Evolutionary conservation across 2,329 filamentous ascomycete species (phyloP).

Genomic region (Pleurostoma richardsiae): DNA sequence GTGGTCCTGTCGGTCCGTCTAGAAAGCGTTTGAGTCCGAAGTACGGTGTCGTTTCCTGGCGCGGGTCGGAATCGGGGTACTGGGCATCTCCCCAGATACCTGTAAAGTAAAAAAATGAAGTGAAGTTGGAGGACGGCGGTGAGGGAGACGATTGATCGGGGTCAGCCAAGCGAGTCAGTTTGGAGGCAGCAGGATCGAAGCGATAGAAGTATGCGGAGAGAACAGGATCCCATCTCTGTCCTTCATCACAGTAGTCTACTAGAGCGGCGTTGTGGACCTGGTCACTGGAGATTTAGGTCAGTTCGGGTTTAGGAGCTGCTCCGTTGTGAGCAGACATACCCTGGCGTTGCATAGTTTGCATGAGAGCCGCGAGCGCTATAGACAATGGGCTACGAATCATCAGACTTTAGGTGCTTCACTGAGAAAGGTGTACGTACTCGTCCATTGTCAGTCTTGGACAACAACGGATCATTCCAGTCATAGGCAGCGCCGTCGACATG

Average conservation of each 20-base stretch:
- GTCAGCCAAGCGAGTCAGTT: constrained; percentile 12
- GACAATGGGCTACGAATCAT: constrained; percentile 19
- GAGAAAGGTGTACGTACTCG: constrained; percentile 16
- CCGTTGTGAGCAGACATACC: constrained; percentile 12
- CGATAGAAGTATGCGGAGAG: constrained; percentile 28
- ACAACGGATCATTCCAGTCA: constrained; percentile 16
- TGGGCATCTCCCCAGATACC: constrained; percentile 26
- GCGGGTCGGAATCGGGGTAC: constrained; percentile 22
- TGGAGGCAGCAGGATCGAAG: constrained; percentile 17
- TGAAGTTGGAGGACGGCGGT: constrained; percentile 16
- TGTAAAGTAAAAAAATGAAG: constrained; percentile 26
- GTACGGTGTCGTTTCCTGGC: constrained; percentile 20
- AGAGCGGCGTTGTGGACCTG: constrained; percentile 25
- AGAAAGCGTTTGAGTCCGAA: constrained; percentile 26
- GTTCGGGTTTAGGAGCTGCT: background rate
- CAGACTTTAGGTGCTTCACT: background rate
- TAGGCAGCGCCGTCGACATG: constrained; percentile 7
- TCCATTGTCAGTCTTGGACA: constrained; percentile 15
- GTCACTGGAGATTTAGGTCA: constrained; percentile 11
- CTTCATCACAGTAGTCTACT: constrained; percentile 26
- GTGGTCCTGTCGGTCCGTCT: constrained; percentile 24
- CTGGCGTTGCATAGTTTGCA: constrained; percentile 23
- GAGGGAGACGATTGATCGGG: constrained; percentile 1
- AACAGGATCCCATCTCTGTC: constrained; percentile 25
- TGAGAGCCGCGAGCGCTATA: constrained; percentile 29